A percentile compares a stretch with the other conserved stretches of the same genome.
These are phyloP conservation scores for Pyronema omphalodes DNA, from an alignment of 495 filamentous ascomycete species.

Conservation along the genomic window DNA sequence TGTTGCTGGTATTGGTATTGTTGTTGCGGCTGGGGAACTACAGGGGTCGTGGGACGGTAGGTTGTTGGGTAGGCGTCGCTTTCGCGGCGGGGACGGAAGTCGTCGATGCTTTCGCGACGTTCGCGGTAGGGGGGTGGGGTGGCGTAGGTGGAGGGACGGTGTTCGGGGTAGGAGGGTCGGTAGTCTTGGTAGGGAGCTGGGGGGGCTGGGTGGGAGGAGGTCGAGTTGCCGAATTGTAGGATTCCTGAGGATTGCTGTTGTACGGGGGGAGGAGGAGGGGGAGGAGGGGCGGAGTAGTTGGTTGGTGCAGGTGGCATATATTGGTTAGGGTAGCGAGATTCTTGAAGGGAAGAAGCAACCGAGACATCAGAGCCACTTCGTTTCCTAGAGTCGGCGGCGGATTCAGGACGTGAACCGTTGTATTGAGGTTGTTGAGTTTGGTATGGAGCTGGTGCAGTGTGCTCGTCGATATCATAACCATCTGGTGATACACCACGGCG, in stretches of 20 bases:
- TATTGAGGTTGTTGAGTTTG: conserved; percentile 13
- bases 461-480: conserved; percentile 17
- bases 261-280: conserved; percentile 12
- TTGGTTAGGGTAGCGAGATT: conserved; percentile 9
- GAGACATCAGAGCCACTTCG: conserved; percentile 24
- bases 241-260: conserved; percentile 1
- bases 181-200: not conserved
- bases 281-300: conserved; percentile 12
- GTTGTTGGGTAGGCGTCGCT: conserved; percentile 13
- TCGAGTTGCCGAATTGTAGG: not conserved
- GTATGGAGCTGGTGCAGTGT: conserved; percentile 6
- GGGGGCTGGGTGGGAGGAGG: not conserved
- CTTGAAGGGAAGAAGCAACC: conserved; percentile 9
- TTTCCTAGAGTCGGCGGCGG: conserved; percentile 14
- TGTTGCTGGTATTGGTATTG: conserved; percentile 14
- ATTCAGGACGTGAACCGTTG: conserved; percentile 16
- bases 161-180: not conserved
- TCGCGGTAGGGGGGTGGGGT: conserved; percentile 8
- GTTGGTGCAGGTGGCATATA: conserved; percentile 18
- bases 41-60: conserved; percentile 11
- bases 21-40: conserved; percentile 8
- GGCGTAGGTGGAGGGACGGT: not conserved
- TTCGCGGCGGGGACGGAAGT: conserved; percentile 17
- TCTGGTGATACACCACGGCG: conserved; percentile 15
- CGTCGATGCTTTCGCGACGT: conserved; percentile 18